These are phyloP conservation scores for Orbilia oligospora DNA, from an alignment of 2,329 filamentous ascomycete species.

Conservation along the genomic window DNA sequence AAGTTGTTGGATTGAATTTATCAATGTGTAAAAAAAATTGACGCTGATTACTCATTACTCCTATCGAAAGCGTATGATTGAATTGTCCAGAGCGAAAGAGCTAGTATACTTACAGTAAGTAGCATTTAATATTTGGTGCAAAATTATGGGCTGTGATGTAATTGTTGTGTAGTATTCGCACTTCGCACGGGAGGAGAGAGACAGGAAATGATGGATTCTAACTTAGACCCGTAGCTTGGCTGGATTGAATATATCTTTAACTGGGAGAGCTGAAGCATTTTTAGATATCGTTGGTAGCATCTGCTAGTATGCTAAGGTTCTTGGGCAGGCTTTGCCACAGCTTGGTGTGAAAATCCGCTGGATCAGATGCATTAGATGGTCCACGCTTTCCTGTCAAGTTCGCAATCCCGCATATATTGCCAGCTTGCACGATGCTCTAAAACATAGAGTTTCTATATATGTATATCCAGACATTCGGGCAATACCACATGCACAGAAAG, in stretches of 20 bases:
- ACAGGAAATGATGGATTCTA: neutral
- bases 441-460: neutral
- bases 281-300: slow-evolving; percentile 6
- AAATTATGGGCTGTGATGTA: slow-evolving; percentile 8
- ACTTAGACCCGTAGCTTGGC: neutral
- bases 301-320: slow-evolving; percentile 29
- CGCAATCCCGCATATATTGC: slow-evolving; percentile 19
- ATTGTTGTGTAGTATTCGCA: slow-evolving; percentile 2
- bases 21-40: neutral
- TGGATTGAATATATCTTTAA: neutral
- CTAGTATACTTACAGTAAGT: neutral
- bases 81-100: neutral
- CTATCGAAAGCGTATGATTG: neutral
- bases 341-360: neutral
- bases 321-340: slow-evolving; percentile 15
- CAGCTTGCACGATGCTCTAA: neutral
- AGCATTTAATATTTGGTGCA: too few relatives aligned
- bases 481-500: too few relatives aligned
- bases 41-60: neutral
- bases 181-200: neutral
- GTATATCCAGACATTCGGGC: neutral
- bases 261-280: neutral
- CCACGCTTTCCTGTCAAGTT: neutral
- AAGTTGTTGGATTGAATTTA: neutral
- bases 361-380: slow-evolving; percentile 7